These are phyloP conservation scores for Hemisphaericaspora lyxosophila DNA, from an alignment of 1,139 yeast species.

Conservation along the genomic window DNA sequence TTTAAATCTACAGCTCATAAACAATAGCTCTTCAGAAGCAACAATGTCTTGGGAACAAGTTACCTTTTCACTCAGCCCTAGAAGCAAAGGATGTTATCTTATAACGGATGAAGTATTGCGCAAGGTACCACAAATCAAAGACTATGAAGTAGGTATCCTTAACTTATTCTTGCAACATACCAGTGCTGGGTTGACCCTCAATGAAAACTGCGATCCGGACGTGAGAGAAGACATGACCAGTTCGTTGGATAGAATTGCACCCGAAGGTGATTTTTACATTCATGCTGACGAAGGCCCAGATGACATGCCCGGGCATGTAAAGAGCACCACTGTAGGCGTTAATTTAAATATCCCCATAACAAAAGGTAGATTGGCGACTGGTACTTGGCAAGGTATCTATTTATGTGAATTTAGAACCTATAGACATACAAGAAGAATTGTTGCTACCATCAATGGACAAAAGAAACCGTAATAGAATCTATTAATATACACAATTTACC, in stretches of 20 bases:
- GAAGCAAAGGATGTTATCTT: conserved; percentile 67
- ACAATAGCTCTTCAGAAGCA: neutral
- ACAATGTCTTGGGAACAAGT: conserved; percentile 50
- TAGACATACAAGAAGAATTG: conserved; percentile 61
- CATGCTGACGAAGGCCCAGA: conserved; percentile 80
- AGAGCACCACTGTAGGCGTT: conserved; percentile 65
- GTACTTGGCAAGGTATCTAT: conserved; percentile 87
- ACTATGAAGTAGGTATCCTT: conserved; percentile 62
- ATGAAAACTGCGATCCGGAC: conserved; percentile 80
- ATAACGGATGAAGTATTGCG: conserved; percentile 63
- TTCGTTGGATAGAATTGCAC: conserved; percentile 64
- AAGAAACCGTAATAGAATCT: conserved; percentile 20
- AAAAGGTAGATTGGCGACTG: conserved; percentile 66
- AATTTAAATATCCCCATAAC: conserved; percentile 65
- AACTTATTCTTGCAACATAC: conserved; percentile 76
- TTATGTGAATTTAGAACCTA: conserved; percentile 69
- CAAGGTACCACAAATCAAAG: conserved; percentile 58
- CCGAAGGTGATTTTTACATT: conserved; percentile 63
- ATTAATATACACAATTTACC: neutral
- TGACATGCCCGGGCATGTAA: conserved; percentile 82
- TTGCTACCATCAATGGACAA: conserved; percentile 72
- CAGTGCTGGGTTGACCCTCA: conserved; percentile 71
- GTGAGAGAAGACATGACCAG: conserved; percentile 68
- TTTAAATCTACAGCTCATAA: neutral
- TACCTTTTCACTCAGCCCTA: conserved; percentile 55